phyloP scores from a whole-genome alignment of 139 green algal species.

The Pseudopediastrum boryanum region DNA sequence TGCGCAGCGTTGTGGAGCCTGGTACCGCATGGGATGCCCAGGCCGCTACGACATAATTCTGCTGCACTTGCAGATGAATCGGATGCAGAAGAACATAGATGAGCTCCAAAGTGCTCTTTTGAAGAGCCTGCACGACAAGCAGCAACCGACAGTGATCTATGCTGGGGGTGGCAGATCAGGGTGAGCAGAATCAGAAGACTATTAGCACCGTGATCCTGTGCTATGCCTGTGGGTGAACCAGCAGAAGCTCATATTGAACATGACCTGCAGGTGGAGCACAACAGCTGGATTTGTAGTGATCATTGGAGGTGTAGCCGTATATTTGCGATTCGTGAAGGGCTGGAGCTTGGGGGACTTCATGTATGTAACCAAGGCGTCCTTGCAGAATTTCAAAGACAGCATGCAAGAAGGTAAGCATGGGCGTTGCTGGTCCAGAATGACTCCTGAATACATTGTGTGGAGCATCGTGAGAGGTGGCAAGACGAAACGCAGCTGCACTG shows the following conservation, averaged over 20 bases:
- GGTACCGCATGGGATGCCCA: neutral
- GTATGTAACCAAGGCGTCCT: slow-evolving; percentile 29
- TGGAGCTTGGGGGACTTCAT: slow-evolving; percentile 39
- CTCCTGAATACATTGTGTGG: no score
- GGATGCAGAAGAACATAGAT: slow-evolving; percentile 35
- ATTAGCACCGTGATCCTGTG: neutral
- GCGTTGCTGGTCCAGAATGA: no score
- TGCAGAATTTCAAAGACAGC: slow-evolving; percentile 19
- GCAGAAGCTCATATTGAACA: neutral
- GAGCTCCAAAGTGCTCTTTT: slow-evolving; percentile 38
- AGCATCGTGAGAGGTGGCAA: no score
- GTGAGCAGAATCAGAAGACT: neutral
- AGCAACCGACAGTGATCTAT: slow-evolving; percentile 28
- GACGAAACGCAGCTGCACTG: no score
- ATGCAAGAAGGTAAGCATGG: slow-evolving; percentile 26
- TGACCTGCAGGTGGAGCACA: slow-evolving; percentile 1
- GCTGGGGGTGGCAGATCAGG: slow-evolving; percentile 10
- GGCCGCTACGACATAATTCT: neutral
- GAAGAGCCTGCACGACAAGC: slow-evolving; percentile 24
- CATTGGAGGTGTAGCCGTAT: slow-evolving; percentile 29
- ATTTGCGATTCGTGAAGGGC: slow-evolving; percentile 39
- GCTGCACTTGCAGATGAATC: slow-evolving; percentile 9
- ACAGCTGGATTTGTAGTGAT: slow-evolving; percentile 8
- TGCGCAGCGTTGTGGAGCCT: neutral
- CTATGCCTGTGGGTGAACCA: neutral